Evolutionary conservation across 768 basidiomycete species (phyloP), one percentile per base, ranked within the genome.

Genomic region (Trametes meyenii): DNA sequence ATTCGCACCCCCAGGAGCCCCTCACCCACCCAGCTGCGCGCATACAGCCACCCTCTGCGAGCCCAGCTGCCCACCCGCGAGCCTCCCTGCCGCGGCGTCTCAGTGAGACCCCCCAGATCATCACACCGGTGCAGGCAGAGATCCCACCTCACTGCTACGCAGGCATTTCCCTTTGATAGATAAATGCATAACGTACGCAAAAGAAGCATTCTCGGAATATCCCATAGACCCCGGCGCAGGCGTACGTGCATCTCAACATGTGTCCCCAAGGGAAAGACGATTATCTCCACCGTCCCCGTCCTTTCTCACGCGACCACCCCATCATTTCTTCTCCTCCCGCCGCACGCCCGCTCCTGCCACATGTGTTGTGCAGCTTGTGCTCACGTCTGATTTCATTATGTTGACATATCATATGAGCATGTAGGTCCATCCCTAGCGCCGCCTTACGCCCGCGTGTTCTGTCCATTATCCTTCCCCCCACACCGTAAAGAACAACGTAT

Each of bases 181-280:
- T 64, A 64, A 64, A 64, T 64, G 62, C 62, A 64, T 63, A 64
- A 64, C 62, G 62, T 64, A 64, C 56, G 50, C 53, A 56, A 50
- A 60, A 60, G 49, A 40, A n/a, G 39, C 42, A 38, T n/a, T 26
- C 39, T 44, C 61, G 61, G 61, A 54, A 53, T 43, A 36, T 55
- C 53, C 60, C 60, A 55, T 42, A 53, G 54, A 55, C 40, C 45
- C 53, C 60, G 60, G 60, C 48, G 51, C 44, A 38, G 55, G n/a
- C 35, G 42, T 45, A 49, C 61, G 6, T 10, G 26, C 49, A 12
- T 16, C 43, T 38, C 44, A 24, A 43, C 60, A 55, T 61, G 54
- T 61, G 54, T 36, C 56, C 51, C 19, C 35, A 33, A 55, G 58
- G 62, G 52, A 63, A 58, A 58, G 62, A 43, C 39, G 62, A 60